Conservation (phyloP, 108 stramenopile species). For the Ochromonas danica region DNA sequence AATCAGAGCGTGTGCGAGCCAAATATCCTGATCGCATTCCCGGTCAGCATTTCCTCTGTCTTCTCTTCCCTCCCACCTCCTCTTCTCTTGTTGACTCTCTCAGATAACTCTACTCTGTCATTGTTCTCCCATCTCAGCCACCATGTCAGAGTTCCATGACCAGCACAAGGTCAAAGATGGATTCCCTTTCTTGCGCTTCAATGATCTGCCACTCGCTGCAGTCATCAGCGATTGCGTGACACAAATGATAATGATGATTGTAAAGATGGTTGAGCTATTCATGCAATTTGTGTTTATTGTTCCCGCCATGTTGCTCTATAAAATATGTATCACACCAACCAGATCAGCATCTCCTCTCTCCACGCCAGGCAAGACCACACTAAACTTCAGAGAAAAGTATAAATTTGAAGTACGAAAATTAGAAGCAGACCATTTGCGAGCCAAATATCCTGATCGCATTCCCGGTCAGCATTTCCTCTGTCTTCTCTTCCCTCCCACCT, state of each 20-base stretch:
- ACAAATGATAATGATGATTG: no score
- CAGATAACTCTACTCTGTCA: no score
- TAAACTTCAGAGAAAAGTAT: slow-evolving; percentile 26
- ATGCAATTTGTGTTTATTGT: no score
- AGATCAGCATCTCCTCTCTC: no score
- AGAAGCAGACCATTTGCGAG: slow-evolving; percentile 54
- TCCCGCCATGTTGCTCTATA: no score
- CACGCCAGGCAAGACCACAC: no score
- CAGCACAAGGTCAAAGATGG: slow-evolving; percentile 87
- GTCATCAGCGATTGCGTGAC: no score
- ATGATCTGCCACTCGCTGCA: no score
- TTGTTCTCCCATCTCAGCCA: slow-evolving; percentile 52
- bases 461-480: slow-evolving; percentile 75
- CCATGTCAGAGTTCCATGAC: slow-evolving; percentile 71
- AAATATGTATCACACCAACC: no score
- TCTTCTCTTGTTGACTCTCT: not conserved
- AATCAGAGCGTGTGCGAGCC: slow-evolving; percentile 58
- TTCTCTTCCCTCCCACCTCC: not conserved
- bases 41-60: slow-evolving; percentile 61
- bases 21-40: slow-evolving; percentile 98
- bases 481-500: no score
- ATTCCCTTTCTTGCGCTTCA: slow-evolving; percentile 95
- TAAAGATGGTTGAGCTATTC: no score
- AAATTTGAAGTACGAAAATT: slow-evolving; percentile 16
- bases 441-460: slow-evolving; percentile 95